Conservation (phyloP, 441 rosid genomes). For the Corymbia calophylla region DNA sequence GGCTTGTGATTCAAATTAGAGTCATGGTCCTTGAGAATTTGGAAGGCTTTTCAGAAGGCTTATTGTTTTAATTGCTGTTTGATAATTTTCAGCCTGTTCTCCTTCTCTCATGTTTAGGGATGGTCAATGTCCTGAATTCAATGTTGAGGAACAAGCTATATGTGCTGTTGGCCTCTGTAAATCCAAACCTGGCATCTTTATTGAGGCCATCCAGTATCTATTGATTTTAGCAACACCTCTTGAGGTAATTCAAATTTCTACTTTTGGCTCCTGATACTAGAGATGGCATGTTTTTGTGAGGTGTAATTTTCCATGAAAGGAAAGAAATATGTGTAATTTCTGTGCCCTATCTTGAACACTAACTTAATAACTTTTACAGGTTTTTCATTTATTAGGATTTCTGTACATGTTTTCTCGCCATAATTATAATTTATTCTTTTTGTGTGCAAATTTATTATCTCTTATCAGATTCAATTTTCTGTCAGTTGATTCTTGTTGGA, state of each 20-base stretch:
- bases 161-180: conserved; percentile 92
- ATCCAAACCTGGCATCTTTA: conserved; percentile 77
- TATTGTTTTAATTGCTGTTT: neutral
- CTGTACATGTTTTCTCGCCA: neutral
- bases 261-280: neutral
- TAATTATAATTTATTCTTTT: neutral
- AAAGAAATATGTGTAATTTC: neutral
- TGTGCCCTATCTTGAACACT: neutral
- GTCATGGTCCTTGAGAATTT: neutral
- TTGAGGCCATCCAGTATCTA: conserved; percentile 91
- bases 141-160: conserved; percentile 83
- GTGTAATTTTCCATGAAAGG: neutral
- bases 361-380: neutral
- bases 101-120: conserved; percentile 44
- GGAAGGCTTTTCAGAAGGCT: neutral
- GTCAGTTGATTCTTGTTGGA: conserved; percentile 92
- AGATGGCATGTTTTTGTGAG: neutral
- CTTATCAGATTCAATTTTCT: conserved; percentile 17
- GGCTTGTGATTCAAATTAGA: neutral
- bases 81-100: neutral
- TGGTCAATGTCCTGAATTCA: conserved; percentile 94
- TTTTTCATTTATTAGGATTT: neutral
- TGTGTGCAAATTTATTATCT: neutral
- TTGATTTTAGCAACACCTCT: conserved; percentile 87
- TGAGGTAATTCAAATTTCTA: conserved; percentile 48